Conservation (phyloP, 139 green algal genomes). For the Chara braunii region DNA sequence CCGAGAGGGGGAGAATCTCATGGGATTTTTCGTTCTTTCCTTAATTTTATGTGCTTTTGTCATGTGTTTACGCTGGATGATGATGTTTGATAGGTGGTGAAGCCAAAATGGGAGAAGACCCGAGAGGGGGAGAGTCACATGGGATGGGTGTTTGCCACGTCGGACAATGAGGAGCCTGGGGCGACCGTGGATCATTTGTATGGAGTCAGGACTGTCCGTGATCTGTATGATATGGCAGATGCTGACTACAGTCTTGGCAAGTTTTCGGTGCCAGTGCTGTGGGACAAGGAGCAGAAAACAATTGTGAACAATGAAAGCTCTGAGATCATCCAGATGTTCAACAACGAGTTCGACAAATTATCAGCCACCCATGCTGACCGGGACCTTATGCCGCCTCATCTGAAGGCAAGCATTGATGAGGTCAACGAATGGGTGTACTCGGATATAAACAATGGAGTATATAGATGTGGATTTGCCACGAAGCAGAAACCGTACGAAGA, state of each 20-base stretch:
- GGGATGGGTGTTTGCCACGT: conserved; percentile 69
- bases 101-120: conserved; percentile 26
- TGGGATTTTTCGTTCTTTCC: background rate
- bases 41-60: background rate
- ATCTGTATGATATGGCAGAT: conserved; percentile 44
- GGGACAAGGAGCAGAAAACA: conserved; percentile 52
- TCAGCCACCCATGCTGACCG: background rate
- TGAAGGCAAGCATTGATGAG: conserved; percentile 32
- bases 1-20: background rate
- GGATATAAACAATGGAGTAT: conserved; percentile 94
- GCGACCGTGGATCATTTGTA: conserved; percentile 35
- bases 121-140: conserved; percentile 50
- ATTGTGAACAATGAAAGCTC: conserved; percentile 95
- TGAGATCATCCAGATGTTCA: conserved; percentile 85
- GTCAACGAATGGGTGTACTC: conserved; percentile 59
- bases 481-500: conserved; percentile 79
- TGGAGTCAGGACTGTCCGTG: conserved; percentile 26
- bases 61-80: background rate
- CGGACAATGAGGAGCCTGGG: background rate
- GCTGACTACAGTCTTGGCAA: background rate
- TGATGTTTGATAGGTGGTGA: background rate
- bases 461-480: conserved; percentile 84
- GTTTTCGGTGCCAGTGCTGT: conserved; percentile 32
- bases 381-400: conserved; percentile 43
- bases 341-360: conserved; percentile 76